phyloP scores from a whole-genome alignment of 2,329 filamentous ascomycete genomes.

The Fusarium citri region DNA sequence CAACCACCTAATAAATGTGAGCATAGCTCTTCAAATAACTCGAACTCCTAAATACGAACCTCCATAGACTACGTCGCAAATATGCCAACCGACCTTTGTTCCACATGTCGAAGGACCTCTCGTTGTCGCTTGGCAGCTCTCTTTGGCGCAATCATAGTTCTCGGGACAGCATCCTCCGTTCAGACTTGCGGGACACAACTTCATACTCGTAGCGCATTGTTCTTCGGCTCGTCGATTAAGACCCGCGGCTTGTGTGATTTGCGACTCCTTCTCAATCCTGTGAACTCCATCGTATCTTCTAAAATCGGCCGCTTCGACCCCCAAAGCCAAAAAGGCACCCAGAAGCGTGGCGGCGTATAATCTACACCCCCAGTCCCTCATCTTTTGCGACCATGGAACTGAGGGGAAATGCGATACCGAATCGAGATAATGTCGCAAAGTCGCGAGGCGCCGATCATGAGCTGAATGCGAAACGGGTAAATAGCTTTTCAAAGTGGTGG shows the following conservation, averaged over 20 bases:
- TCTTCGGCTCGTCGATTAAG: slow-evolving; percentile 35
- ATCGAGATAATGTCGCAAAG: slow-evolving; percentile 14
- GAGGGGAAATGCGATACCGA: slow-evolving; percentile 23
- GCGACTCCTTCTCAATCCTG: slow-evolving; percentile 46
- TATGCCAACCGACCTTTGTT: slow-evolving; percentile 53
- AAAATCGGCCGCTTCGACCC: slow-evolving; percentile 43
- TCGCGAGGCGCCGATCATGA: slow-evolving; percentile 25
- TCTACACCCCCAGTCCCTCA: slow-evolving; percentile 42
- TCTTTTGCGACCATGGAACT: slow-evolving; percentile 34
- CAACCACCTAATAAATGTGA: slow-evolving; percentile 54
- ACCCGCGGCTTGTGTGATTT: slow-evolving; percentile 38
- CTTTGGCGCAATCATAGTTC: slow-evolving; percentile 60
- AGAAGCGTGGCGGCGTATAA: slow-evolving; percentile 36
- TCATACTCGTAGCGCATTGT: slow-evolving; percentile 46
- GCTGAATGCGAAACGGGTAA: slow-evolving; percentile 21
- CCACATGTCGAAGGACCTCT: slow-evolving; percentile 56
- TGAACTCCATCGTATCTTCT: slow-evolving; percentile 50
- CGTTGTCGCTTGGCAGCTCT: slow-evolving; percentile 61
- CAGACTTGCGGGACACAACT: slow-evolving; percentile 54
- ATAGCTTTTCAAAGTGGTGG: neutral
- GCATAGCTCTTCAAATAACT: neutral
- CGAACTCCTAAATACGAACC: slow-evolving; percentile 43
- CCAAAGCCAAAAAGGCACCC: slow-evolving; percentile 36
- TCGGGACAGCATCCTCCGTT: slow-evolving; percentile 62
- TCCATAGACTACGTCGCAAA: slow-evolving; percentile 54